Base-by-base conservation (phyloP, 176 grass and related monocot genomes). In the Areca catechu region DNA sequence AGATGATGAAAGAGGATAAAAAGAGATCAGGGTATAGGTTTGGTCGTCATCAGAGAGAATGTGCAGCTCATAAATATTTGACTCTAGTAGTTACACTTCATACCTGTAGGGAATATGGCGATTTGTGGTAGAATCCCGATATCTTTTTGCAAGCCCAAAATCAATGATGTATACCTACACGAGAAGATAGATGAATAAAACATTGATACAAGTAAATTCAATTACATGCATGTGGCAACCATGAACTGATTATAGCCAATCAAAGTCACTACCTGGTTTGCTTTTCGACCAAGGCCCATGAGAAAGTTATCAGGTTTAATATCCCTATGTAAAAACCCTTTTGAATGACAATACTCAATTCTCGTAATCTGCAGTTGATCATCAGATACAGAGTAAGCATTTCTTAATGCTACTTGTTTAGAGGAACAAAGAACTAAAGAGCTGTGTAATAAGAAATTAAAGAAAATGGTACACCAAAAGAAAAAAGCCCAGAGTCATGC, bases 121-220 rank as follows among this genome's bases (percentile, higher is more conserved):
- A 77, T 97, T 91, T 1, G 93, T 91, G 54, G 62, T 72, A 29
- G 86, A 83, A 72, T 97, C 93, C 0, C 93, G 71, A 25, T 97
- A 97, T 73, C 93, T 88, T 88, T 97, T 97, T 62, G 86, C 93
- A 78, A 97, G 93, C 17, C 93, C 93, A 72, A 97, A 97, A 75
- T 97, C 93, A 78, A 97, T 97, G 72, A 91, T 79, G 55, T 91
- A 97, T 19, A 97, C 93, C 93, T 97, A 60, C 53, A 75, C 51
- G 71, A 64, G 48, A 72, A 76, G 12, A 54, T 62, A 30, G 17
- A 62, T 19, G 62, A 16, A 48, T 22, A 76, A 54, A 58, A 51
- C 27, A 60, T 81, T 62, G 34, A 49, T 4, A 49, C 1, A 30
- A 80, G 7, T 3, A 51, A 58, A 4, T 51, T 43, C 12, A 9